Conservation (phyloP, 2,329 filamentous ascomycete genomes). For the Calonectria pseudoreteaudii region DNA sequence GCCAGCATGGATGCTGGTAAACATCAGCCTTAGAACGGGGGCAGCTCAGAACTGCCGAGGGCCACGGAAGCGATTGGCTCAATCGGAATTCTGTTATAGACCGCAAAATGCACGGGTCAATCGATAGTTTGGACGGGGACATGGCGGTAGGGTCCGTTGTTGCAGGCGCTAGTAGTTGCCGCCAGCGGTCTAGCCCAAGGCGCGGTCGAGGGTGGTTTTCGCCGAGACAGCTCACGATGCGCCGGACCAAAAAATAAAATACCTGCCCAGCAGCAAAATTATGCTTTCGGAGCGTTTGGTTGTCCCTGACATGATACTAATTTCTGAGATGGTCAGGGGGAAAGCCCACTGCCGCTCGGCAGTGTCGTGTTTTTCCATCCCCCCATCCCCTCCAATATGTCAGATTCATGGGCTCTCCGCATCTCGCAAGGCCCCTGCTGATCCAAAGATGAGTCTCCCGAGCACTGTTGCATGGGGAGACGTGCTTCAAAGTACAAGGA, state of each 20-base stretch:
- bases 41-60: background rate
- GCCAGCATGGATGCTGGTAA: background rate
- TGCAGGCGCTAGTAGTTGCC: background rate
- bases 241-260: no score
- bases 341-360: background rate
- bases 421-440: background rate
- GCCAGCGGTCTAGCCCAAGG: background rate
- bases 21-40: background rate
- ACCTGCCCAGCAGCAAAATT: no score
- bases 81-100: background rate
- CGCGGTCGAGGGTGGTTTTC: background rate
- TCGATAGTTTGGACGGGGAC: background rate
- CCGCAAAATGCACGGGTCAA: background rate
- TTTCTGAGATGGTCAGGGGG: background rate
- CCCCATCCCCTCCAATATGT: background rate
- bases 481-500: background rate
- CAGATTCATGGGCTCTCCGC: background rate
- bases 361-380: background rate
- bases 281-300: no score
- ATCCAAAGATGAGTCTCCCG: background rate
- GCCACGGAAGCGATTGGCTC: background rate
- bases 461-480: background rate
- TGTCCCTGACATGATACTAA: background rate
- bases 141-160: background rate
- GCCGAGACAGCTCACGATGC: background rate